These are phyloP conservation scores for Rhodotorula sp. DNA, from an alignment of 1,284 basidiomycete species.

Conservation along the genomic window DNA sequence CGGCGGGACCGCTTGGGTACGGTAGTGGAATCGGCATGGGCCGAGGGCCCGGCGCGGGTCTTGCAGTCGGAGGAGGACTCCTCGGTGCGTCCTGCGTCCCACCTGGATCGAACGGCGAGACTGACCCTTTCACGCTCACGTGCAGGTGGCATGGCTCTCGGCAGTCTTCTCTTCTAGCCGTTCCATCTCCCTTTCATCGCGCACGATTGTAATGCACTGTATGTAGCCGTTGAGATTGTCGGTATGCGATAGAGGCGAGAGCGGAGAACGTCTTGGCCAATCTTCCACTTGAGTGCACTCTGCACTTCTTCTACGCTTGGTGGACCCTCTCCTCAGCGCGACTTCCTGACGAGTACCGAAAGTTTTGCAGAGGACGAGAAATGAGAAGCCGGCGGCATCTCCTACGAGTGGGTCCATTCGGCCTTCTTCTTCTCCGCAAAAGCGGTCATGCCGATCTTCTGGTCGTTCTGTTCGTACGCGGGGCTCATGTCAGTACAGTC, in stretches of 20 bases:
- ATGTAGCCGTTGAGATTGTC: too few species aligned
- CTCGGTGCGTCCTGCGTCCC: neutral
- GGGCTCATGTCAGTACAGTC: neutral
- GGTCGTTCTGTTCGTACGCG: slow-evolving; percentile 62
- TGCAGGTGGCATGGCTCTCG: too few species aligned
- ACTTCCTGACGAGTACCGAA: neutral
- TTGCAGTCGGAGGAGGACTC: slow-evolving; percentile 12
- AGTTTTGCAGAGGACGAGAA: neutral
- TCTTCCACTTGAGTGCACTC: too few species aligned
- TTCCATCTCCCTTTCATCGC: too few species aligned
- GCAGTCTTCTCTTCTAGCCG: too few species aligned
- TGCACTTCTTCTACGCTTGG: neutral
- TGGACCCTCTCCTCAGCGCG: too few species aligned
- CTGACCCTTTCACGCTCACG: too few species aligned
- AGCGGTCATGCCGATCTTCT: slow-evolving; percentile 98
- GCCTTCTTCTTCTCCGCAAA: slow-evolving; percentile 96
- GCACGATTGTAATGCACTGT: too few species aligned
- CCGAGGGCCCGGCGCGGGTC: slow-evolving; percentile 9
- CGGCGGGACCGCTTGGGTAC: slow-evolving; percentile 4
- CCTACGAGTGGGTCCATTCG: slow-evolving; percentile 54
- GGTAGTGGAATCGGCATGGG: neutral
- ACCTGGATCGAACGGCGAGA: neutral
- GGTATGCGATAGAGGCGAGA: too few species aligned
- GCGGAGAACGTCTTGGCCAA: too few species aligned
- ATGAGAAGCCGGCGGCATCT: neutral